These are phyloP conservation scores for Salix caprea DNA, from an alignment of 345 rosid genomes.

Conservation along the genomic window DNA sequence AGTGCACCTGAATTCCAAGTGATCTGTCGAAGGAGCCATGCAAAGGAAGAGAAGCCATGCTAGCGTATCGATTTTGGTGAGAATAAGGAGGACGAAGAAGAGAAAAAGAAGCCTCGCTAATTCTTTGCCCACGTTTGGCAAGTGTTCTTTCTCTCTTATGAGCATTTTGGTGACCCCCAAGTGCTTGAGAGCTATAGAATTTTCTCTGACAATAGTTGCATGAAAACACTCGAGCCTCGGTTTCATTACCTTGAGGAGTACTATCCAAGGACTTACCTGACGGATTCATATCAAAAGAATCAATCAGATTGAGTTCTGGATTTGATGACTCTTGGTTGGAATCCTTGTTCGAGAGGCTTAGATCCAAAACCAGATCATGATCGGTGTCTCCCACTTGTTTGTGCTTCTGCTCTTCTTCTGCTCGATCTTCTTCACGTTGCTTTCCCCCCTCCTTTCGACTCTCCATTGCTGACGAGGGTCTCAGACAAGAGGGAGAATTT, in stretches of 20 bases:
- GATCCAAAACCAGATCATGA: conserved; percentile 50
- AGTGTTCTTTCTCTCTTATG: conserved; percentile 34
- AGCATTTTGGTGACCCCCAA: conserved; percentile 36
- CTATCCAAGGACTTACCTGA: conserved; percentile 20
- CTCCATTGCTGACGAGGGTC: background rate
- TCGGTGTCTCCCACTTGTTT: background rate
- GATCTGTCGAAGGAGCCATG: conserved; percentile 58
- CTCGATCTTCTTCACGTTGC: conserved; percentile 5
- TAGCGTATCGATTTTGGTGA: conserved; percentile 34
- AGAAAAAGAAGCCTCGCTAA: conserved; percentile 23
- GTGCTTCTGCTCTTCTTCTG: background rate
- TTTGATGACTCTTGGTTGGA: conserved; percentile 26
- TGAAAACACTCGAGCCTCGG: conserved; percentile 31
- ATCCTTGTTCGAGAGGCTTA: conserved; percentile 46
- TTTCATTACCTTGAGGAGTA: conserved; percentile 29
- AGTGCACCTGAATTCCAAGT: conserved; percentile 66
- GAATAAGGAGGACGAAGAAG: conserved; percentile 22
- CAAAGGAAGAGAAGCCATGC: conserved; percentile 74
- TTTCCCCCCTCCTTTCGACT: background rate
- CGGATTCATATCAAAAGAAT: conserved; percentile 29
- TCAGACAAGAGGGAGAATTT: conserved; percentile 13
- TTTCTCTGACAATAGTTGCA: conserved; percentile 36
- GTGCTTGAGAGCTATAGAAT: conserved; percentile 37
- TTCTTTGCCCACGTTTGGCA: conserved; percentile 26
- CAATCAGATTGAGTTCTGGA: conserved; percentile 49